Base-by-base conservation (phyloP, 306 rosid genomes). In the Clitoria ternatea region DNA sequence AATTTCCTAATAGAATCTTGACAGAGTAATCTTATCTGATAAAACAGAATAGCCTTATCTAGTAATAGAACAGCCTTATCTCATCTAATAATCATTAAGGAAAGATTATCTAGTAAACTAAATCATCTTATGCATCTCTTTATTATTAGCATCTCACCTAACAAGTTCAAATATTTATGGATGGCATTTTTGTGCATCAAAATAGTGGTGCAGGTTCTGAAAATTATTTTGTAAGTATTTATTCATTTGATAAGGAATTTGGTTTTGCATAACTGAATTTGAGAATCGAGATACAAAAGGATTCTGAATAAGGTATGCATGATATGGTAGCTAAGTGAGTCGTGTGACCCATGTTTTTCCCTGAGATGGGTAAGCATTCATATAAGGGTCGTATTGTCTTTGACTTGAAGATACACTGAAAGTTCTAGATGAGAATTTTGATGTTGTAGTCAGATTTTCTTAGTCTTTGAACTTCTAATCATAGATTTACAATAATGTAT, bases 261-360 rank as follows among this genome's bases (percentile, higher is more conserved):
- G 14, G 24, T 27, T 72, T 35, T 56, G 40, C 33, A 22, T 45
- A 12, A 64, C n/a, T n/a, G n/a, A n/a, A n/a, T n/a, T n/a, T n/a
- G n/a, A n/a, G n/a, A n/a, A n/a, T 35, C 29, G 39, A 53, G 22
- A 71, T 63, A 18, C 62, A n/a, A n/a, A 33, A 13, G 18, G 20
- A 39, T 77, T 59, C 23, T 48, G 69, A 33, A 17, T 45, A 11
- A 37, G 14, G 24, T 29, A 19, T 8, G 56, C 55, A 27, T 69
- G 73, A 0, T 47, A 61, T 45, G 50, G 37, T 45, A 65, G 65
- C 54, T 80, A n/a, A 45, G 61, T 8, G 22, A 14, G 22, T 80
- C 37, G 26, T 50, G 44, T 35, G 17, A 32, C 36, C 29, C 55
- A 54, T 27, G 52, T 15, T 14, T 36, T 50, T 32, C 45, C 18